Percentiles rank a stretch among this genome's conserved stretches.
phyloP scores from a whole-genome alignment of 306 rosid species.

The Acacia crassicarpa region DNA sequence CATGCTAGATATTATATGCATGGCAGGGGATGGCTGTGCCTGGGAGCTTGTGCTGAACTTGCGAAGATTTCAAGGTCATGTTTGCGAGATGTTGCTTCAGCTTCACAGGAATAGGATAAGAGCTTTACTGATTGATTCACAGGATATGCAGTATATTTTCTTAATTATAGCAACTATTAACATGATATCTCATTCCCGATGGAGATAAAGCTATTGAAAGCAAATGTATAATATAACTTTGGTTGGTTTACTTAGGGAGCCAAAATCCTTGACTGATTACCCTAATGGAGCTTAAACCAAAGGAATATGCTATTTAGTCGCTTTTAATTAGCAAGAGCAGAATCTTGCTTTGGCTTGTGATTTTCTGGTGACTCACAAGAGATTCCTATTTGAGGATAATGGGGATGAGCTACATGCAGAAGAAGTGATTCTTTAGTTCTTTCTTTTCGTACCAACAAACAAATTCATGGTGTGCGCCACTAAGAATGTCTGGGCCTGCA shows the following conservation, averaged over 20 bases:
- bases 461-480: constrained; percentile 34
- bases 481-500: constrained; percentile 7
- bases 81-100: constrained; percentile 44
- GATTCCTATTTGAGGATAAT: neutral
- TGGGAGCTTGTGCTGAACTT: constrained; percentile 87
- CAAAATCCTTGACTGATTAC: neutral
- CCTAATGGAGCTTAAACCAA: neutral
- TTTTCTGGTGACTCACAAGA: neutral
- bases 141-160: neutral
- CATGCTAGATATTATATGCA: neutral
- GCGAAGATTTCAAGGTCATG: constrained; percentile 71
- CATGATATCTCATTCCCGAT: neutral
- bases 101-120: constrained; percentile 35
- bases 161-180: neutral
- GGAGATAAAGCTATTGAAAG: neutral
- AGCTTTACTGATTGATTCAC: neutral
- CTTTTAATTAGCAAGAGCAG: neutral
- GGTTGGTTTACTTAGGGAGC: neutral
- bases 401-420: neutral
- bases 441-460: constrained; percentile 23
- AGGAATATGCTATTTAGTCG: neutral
- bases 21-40: constrained; percentile 82
- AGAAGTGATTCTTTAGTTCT: neutral
- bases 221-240: neutral
- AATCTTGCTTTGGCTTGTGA: neutral